Percentiles rank a stretch among this genome's conserved stretches.
phyloP scores from a whole-genome alignment of 2,329 filamentous ascomycete species.

The Acrocalymma vagum region DNA sequence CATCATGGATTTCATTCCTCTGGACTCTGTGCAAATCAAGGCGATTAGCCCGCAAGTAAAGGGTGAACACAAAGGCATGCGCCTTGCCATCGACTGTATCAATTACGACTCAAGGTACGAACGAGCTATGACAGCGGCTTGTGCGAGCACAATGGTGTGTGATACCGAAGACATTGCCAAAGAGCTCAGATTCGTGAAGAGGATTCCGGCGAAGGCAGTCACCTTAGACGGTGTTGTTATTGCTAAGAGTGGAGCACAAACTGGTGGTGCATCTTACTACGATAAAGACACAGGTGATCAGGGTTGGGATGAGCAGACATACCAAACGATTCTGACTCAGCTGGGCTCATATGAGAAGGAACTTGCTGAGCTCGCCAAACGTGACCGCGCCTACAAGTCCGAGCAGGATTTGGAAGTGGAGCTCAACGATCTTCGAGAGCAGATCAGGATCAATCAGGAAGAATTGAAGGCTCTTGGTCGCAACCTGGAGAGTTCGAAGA shows the following conservation, averaged over 20 bases:
- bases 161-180: slow-evolving; percentile 88
- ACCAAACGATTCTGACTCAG: slow-evolving; percentile 82
- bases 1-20: slow-evolving; percentile 91
- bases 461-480: slow-evolving; percentile 82
- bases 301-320: slow-evolving; percentile 87
- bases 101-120: slow-evolving; percentile 90
- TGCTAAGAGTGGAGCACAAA: slow-evolving; percentile 96
- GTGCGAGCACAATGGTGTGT: slow-evolving; percentile 93
- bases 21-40: slow-evolving; percentile 97
- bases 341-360: slow-evolving; percentile 80
- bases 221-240: slow-evolving; percentile 96
- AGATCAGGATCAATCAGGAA: slow-evolving; percentile 73
- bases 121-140: slow-evolving; percentile 93
- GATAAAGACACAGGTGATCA: slow-evolving; percentile 75
- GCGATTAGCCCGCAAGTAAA: slow-evolving; percentile 90
- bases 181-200: slow-evolving; percentile 84
- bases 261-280: slow-evolving; percentile 81
- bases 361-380: slow-evolving; percentile 80
- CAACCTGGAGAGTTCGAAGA: slow-evolving; percentile 85
- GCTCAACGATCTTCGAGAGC: slow-evolving; percentile 80
- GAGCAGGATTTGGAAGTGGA: slow-evolving; percentile 86
- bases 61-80: slow-evolving; percentile 81
- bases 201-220: slow-evolving; percentile 90
- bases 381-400: slow-evolving; percentile 75
- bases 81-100: slow-evolving; percentile 93